A percentile compares a stretch with the other conserved stretches of the same genome.
These are phyloP conservation scores for Mycena galopus DNA, from an alignment of 768 basidiomycete species.

Conservation along the genomic window DNA sequence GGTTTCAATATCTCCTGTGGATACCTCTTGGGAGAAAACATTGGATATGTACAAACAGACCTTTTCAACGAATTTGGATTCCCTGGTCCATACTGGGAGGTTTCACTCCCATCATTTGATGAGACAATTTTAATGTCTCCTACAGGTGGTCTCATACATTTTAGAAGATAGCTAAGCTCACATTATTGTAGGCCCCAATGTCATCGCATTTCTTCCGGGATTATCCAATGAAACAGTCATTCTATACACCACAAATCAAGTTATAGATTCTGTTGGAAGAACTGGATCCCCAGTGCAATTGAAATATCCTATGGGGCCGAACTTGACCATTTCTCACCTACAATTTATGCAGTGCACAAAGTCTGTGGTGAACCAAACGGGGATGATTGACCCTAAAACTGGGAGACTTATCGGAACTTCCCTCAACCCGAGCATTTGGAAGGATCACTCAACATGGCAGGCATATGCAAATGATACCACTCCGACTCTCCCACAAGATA, in stretches of 20 bases:
- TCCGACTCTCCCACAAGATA: background rate
- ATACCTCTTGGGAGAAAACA: background rate
- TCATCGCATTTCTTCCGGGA: background rate
- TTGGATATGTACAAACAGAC: background rate
- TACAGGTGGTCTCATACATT: background rate
- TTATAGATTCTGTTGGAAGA: background rate
- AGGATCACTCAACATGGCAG: background rate
- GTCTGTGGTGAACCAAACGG: background rate
- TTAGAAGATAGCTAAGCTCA: background rate
- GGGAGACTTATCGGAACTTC: background rate
- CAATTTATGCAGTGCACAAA: slow-evolving; percentile 1
- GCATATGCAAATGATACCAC: background rate
- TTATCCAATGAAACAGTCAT: background rate
- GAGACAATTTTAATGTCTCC: background rate
- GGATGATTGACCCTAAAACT: background rate
- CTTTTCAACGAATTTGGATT: background rate
- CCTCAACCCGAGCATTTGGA: background rate
- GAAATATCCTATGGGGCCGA: background rate
- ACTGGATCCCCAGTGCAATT: background rate
- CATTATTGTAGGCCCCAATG: background rate
- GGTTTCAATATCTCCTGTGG: slow-evolving; percentile 7
- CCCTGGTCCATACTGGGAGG: background rate
- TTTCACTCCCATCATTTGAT: background rate
- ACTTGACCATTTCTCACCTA: background rate
- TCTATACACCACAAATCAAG: slow-evolving; percentile 2